These are phyloP conservation scores for Acer saccharum DNA, from an alignment of 345 rosid species.

Conservation along the genomic window DNA sequence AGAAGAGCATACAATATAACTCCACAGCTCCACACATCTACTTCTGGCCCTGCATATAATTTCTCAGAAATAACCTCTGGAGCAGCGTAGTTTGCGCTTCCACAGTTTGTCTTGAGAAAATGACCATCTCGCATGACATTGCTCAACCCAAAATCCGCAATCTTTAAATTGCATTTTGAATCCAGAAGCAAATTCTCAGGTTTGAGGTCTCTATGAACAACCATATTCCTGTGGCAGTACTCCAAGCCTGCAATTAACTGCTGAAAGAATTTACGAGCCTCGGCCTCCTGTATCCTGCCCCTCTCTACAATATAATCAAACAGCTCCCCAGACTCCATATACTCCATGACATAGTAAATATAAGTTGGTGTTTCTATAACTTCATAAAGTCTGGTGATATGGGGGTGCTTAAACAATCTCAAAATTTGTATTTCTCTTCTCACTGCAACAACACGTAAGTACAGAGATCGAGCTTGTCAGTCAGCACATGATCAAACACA, in stretches of 20 bases:
- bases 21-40: slow-evolving; percentile 99
- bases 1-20: slow-evolving; percentile 93
- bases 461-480: too few relatives aligned
- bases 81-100: slow-evolving; percentile 97
- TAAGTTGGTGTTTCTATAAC: slow-evolving; percentile 82
- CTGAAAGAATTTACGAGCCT: slow-evolving; percentile 87
- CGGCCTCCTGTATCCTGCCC: slow-evolving; percentile 86
- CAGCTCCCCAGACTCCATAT: slow-evolving; percentile 89
- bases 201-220: slow-evolving; percentile 95
- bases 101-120: slow-evolving; percentile 89
- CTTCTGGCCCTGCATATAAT: slow-evolving; percentile 91
- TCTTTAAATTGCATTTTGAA: slow-evolving; percentile 85
- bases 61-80: slow-evolving; percentile 92
- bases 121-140: slow-evolving; percentile 95
- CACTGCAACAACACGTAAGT: slow-evolving; percentile 53
- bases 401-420: slow-evolving; percentile 95
- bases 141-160: slow-evolving; percentile 99
- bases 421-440: slow-evolving; percentile 87
- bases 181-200: slow-evolving; percentile 94
- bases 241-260: slow-evolving; percentile 97
- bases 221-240: slow-evolving; percentile 89
- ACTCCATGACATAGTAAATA: slow-evolving; percentile 86
- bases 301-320: slow-evolving; percentile 93
- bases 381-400: slow-evolving; percentile 85
- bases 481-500: too few relatives aligned